Percentiles rank a stretch among this genome's conserved stretches.
These are phyloP conservation scores for Trypanosomatidae sp. DNA, from an alignment of 208 protist species.

Conservation along the genomic window DNA sequence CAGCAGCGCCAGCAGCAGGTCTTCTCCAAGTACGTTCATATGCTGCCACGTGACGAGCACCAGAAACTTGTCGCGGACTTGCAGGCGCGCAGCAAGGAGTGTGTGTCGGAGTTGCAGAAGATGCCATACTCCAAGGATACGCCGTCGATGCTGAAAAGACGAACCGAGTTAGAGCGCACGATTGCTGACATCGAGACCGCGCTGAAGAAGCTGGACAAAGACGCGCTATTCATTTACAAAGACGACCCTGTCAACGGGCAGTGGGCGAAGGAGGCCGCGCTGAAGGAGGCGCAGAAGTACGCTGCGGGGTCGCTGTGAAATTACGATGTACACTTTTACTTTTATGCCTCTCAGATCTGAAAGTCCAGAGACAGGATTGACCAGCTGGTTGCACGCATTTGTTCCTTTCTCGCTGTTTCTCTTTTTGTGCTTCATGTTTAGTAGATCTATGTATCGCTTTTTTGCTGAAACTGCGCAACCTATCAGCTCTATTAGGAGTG, in stretches of 20 bases:
- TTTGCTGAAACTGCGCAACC: too few relatives aligned
- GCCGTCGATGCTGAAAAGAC: conserved; percentile 46
- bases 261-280: conserved; percentile 72
- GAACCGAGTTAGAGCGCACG: conserved; percentile 63
- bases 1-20: conserved; percentile 32
- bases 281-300: conserved; percentile 69
- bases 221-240: conserved; percentile 89
- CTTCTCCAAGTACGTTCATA: conserved; percentile 64
- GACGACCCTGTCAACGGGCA: conserved; percentile 78
- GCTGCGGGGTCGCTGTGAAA: conserved; percentile 16
- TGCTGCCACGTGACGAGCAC: conserved; percentile 72
- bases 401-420: too few relatives aligned
- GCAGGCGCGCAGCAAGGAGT: conserved; percentile 39
- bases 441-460: too few relatives aligned
- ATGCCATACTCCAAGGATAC: conserved; percentile 90
- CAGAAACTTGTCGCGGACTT: conserved; percentile 68
- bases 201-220: conserved; percentile 78
- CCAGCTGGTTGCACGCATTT: too few relatives aligned
- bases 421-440: neutral
- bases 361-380: neutral
- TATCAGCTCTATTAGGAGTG: too few relatives aligned
- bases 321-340: neutral
- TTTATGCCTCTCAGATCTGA: neutral
- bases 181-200: conserved; percentile 80
- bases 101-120: conserved; percentile 54